Evolutionary conservation across 2,329 filamentous ascomycete species (phyloP), one percentile per base, ranked within the genome.

Genomic region (Teratosphaeria pseudoeucalypti): DNA sequence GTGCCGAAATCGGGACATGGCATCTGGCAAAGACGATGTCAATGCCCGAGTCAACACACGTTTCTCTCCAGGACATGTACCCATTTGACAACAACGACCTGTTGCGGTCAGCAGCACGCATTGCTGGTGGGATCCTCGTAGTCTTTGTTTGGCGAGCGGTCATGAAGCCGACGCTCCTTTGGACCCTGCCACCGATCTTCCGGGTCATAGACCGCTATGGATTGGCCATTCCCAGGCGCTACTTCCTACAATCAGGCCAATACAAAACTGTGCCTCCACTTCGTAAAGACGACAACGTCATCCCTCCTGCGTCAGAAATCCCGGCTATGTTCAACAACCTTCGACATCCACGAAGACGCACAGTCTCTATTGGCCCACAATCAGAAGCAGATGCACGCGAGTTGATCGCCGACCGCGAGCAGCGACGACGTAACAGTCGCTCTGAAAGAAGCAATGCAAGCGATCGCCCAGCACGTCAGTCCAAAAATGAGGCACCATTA

Each of bases 381-480:
- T 96, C 92, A 54, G 92, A 92, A 62, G 94, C 94, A 1, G 94
- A 99, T 75, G 94, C 91, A 27, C 96, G 96, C 75, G 94, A 99
- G 77, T 90, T 91, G 23, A 79, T 99, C 55, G 94, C 92, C 6
- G 96, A 96, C 71, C 86, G 92, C 23, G 90, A 96, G 66, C 83
- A 86, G 64, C 78, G 80, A 60, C 77, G 85, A 58, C 78, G 83
- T 57, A 82, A 87, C 67, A 86, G 83, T 66, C 75, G 80, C 27
- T 80, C 78, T n/a, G 61, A 57, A 19, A 43, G 10, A 16, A 52
- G 29, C 12, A 47, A 34, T 37, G 52, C 34, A 12, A 23, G 34
- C 19, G 34, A 34, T 39, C 14, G 11, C 14, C 10, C 43, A 10
- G 9, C 10, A 23, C 16, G 39, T 12, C 34, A 54, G 26, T 16